Conservation (phyloP, 2,329 filamentous ascomycete genomes). For the Colletotrichum simmondsii region DNA sequence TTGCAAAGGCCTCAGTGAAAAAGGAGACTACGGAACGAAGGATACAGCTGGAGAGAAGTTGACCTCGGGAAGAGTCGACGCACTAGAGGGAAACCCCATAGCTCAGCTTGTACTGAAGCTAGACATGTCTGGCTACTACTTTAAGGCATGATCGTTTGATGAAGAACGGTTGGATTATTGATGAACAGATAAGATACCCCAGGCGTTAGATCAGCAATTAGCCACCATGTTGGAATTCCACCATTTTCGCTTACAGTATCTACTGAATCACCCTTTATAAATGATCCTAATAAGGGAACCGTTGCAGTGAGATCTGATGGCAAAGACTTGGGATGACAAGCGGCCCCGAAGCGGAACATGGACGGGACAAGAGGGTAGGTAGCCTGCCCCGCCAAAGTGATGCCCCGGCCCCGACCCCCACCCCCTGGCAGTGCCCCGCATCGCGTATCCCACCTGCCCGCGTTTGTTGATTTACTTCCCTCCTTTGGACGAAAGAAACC, state of each 20-base stretch:
- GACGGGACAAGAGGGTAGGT: background rate
- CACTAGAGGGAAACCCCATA: constrained; percentile 68
- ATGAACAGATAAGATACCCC: constrained; percentile 11
- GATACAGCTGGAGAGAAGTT: constrained; percentile 41
- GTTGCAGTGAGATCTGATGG: background rate
- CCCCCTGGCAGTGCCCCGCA: constrained; percentile 42
- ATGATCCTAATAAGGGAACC: background rate
- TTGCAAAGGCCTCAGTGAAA: constrained; percentile 75
- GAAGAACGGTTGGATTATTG: background rate
- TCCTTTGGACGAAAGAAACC: constrained; percentile 26
- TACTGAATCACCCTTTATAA: too few relatives aligned
- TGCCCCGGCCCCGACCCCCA: background rate
- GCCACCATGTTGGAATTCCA: background rate
- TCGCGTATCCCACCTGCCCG: constrained; percentile 40
- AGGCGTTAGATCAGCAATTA: background rate
- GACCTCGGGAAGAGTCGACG: constrained; percentile 43
- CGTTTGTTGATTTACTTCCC: constrained; percentile 27
- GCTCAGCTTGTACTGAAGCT: constrained; percentile 75
- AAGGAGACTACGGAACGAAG: constrained; percentile 58
- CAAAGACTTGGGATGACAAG: background rate
- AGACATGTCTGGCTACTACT: constrained; percentile 78
- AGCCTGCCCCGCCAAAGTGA: constrained; percentile 1
- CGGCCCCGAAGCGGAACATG: background rate
- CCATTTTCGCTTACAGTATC: background rate
- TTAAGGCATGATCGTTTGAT: constrained; percentile 35